Percentiles rank a stretch among this genome's conserved stretches.
Conservation (phyloP, 352 stramenopile genomes). For the Phytopythium aichiense region DNA sequence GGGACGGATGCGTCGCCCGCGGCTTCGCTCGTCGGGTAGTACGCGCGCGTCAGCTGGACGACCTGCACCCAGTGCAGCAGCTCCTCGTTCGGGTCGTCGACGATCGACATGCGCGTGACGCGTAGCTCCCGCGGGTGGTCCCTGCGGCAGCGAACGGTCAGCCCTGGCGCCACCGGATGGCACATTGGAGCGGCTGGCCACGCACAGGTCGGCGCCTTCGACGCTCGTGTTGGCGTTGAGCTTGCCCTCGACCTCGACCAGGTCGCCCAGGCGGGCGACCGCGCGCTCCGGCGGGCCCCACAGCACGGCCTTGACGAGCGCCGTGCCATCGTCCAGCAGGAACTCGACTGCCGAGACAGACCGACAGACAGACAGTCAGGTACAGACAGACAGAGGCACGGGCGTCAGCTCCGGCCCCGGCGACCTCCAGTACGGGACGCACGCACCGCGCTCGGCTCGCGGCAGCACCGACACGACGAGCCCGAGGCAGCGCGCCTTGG, state of each 20-base stretch:
- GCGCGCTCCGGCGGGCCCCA: slow-evolving; percentile 21
- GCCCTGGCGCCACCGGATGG: not conserved
- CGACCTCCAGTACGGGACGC: no score
- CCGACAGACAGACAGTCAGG: not conserved
- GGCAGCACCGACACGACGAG: slow-evolving; percentile 54
- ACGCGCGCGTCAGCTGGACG: slow-evolving; percentile 32
- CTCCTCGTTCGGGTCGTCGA: slow-evolving; percentile 71
- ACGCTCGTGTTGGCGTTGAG: slow-evolving; percentile 58
- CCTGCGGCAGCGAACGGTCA: slow-evolving; percentile 9
- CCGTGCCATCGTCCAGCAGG: slow-evolving; percentile 69
- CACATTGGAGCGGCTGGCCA: not conserved
- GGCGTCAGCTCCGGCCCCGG: no score
- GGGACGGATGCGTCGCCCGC: no score
- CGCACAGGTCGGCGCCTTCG: slow-evolving; percentile 19
- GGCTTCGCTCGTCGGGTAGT: slow-evolving; percentile 27
- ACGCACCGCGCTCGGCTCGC: slow-evolving; percentile 48
- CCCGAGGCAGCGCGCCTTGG: slow-evolving; percentile 63
- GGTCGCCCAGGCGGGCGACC: slow-evolving; percentile 41
- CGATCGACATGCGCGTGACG: slow-evolving; percentile 36
- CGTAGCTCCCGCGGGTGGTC: slow-evolving; percentile 44
- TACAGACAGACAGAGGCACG: no score
- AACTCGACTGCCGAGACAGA: slow-evolving; percentile 45
- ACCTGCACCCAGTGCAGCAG: slow-evolving; percentile 67
- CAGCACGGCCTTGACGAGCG: slow-evolving; percentile 47
- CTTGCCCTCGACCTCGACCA: slow-evolving; percentile 73